Evolutionary conservation across 1,284 basidiomycete genomes (phyloP), one percentile per base, ranked within the genome.

Genomic region (Spongiforma sp.): DNA sequence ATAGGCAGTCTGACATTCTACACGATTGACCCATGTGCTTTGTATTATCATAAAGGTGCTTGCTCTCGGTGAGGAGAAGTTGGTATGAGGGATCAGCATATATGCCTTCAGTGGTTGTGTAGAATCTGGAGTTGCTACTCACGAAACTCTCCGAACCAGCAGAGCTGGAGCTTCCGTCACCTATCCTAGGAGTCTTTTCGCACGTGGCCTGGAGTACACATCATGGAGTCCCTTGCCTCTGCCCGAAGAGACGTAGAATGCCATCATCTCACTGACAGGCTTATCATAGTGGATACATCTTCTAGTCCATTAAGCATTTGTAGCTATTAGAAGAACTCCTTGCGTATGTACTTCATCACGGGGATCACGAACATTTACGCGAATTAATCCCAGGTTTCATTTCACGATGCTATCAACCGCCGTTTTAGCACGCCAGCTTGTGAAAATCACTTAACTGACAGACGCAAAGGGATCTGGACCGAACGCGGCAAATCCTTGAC

Each of bases 321-420:
- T 79, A 81, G 39, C 82, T 82, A 15, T 70, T 89, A 4, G 73
- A 80, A 30, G 66, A 70, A 8, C 61, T 75, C 58, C 56, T 62
- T 41, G 59, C 46, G 75, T 78, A 68, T 39, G 55, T 59, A 28
- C 43, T 65, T 24, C 28, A 21, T 57, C 15, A 21, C 30, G 32
- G 17, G 55, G 11, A 52, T 56, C 15, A 24, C 37, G 41, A 48
- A 12, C 39, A n/a, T 14, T 30, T 52, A 17, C 15, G 6, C 14
- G 19, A 30, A 52, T 11, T n/a, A n/a, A n/a, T n/a, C n/a, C 34
- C 32, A 81, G 82, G 28, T 87, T 86, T 75, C 84, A 88, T 63
- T 93, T 96, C 69, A 89, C 89, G 0, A 94, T 99, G 89, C n/a
- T 98, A 96, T 79, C 99, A 99, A 74, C 97, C 97, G 0, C 96